Conservation (phyloP, 2,329 filamentous ascomycete species). For the Daldinia eschscholtzii region DNA sequence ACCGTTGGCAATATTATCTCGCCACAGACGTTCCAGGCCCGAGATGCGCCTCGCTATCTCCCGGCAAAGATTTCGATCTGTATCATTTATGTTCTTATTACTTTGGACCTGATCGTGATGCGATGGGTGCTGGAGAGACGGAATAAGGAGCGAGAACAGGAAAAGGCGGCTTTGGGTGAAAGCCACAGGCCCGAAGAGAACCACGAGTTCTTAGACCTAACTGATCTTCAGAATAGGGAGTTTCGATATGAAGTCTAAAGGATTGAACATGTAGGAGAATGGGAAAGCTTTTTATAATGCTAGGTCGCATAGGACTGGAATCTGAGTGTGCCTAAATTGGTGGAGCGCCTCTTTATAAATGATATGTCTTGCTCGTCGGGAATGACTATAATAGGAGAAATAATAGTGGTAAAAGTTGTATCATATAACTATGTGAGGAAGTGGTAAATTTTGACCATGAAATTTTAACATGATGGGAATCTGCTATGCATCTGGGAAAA, state of each 20-base stretch:
- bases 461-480: no score
- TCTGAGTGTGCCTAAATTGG: neutral
- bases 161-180: slow-evolving; percentile 45
- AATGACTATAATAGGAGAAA: no score
- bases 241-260: slow-evolving; percentile 45
- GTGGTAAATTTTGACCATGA: no score
- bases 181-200: slow-evolving; percentile 49
- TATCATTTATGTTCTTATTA: slow-evolving; percentile 49
- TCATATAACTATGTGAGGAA: no score
- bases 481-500: no score
- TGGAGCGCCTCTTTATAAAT: no score
- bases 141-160: slow-evolving; percentile 49
- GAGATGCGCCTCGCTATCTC: slow-evolving; percentile 49
- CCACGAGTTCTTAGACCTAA: slow-evolving; percentile 52
- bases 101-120: slow-evolving; percentile 51
- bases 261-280: neutral
- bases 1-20: slow-evolving; percentile 58
- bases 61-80: slow-evolving; percentile 44
- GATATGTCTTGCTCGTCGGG: no score
- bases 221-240: slow-evolving; percentile 48
- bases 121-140: slow-evolving; percentile 49
- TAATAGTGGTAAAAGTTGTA: no score
- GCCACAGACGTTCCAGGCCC: slow-evolving; percentile 57
- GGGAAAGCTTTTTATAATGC: neutral
- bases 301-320: no score